Conservation (phyloP, 768 basidiomycete genomes). For the Trametes maxima region DNA sequence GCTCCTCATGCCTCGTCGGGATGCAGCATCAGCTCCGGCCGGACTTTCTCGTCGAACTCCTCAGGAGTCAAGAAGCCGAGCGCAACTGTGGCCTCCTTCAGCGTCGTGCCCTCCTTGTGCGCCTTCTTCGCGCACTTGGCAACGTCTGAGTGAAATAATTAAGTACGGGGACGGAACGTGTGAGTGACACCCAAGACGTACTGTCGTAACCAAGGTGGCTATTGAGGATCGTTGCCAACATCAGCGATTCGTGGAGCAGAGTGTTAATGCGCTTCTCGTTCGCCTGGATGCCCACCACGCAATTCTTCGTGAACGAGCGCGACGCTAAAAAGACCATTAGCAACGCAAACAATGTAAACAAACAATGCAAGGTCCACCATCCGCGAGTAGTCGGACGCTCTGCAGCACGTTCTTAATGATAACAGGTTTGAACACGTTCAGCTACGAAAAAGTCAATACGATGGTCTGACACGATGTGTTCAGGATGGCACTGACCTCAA, state of each 20-base stretch:
- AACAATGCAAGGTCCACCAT: conserved; percentile 55
- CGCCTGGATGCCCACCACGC: conserved; percentile 93
- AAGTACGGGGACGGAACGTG: conserved; percentile 17
- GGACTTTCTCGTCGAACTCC: conserved; percentile 93
- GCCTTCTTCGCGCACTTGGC: conserved; percentile 99
- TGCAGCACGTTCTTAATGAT: conserved; percentile 98
- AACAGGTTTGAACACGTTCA: conserved; percentile 99
- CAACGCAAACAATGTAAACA: background rate
- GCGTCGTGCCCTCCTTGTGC: conserved; percentile 96
- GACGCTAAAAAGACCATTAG: conserved; percentile 50
- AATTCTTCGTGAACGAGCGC: conserved; percentile 95
- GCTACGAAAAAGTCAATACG: conserved; percentile 42
- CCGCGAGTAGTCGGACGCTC: conserved; percentile 90
- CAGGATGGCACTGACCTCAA: conserved; percentile 64
- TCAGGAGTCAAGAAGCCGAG: conserved; percentile 85
- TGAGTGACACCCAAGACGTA: conserved; percentile 44
- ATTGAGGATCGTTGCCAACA: conserved; percentile 98
- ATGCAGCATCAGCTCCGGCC: conserved; percentile 87
- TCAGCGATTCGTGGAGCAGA: conserved; percentile 91
- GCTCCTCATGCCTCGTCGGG: conserved; percentile 55
- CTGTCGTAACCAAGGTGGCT: conserved; percentile 96
- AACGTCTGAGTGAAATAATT: conserved; percentile 63
- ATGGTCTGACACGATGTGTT: background rate
- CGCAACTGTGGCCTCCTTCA: conserved; percentile 92
- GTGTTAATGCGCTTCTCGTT: conserved; percentile 92